Evolutionary conservation across 495 filamentous ascomycete genomes (phyloP).

Genomic region (Aspergillus biplanus): DNA sequence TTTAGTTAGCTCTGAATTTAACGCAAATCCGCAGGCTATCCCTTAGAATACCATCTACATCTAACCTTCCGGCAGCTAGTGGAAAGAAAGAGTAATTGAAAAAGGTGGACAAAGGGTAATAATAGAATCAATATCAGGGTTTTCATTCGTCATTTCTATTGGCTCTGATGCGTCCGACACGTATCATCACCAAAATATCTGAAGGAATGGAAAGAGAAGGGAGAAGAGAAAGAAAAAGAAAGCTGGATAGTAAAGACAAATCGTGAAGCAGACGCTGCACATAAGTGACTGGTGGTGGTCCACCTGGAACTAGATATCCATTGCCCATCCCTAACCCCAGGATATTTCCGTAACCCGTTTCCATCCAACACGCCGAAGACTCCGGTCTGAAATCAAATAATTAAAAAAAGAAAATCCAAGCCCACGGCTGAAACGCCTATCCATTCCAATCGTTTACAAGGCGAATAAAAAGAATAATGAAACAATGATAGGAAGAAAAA

Average conservation of each 20-base stretch:
- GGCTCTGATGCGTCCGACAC: background rate
- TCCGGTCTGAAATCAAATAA: slow-evolving; percentile 27
- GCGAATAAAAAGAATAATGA: slow-evolving; percentile 15
- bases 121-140: background rate
- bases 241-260: slow-evolving; percentile 28
- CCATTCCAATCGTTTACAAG: slow-evolving; percentile 32
- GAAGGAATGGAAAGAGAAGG: slow-evolving; percentile 1
- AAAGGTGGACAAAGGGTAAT: background rate
- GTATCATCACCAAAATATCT: slow-evolving; percentile 1
- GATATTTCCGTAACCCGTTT: slow-evolving; percentile 41
- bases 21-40: too few relatives aligned
- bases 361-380: slow-evolving; percentile 37
- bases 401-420: slow-evolving; percentile 22
- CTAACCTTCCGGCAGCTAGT: too few relatives aligned
- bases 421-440: slow-evolving; percentile 28
- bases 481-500: slow-evolving; percentile 6
- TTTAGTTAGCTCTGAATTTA: too few relatives aligned
- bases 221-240: slow-evolving; percentile 15
- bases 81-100: background rate
- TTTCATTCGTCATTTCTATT: slow-evolving; percentile 2
- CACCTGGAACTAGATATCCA: slow-evolving; percentile 22
- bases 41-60: too few relatives aligned
- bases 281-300: slow-evolving; percentile 15
- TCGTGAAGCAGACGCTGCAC: slow-evolving; percentile 30
- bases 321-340: slow-evolving; percentile 30